Evolutionary conservation across 1,139 yeast genomes (phyloP), one percentile per base, ranked within the genome.

Genomic region (Ogataea hybrid): DNA sequence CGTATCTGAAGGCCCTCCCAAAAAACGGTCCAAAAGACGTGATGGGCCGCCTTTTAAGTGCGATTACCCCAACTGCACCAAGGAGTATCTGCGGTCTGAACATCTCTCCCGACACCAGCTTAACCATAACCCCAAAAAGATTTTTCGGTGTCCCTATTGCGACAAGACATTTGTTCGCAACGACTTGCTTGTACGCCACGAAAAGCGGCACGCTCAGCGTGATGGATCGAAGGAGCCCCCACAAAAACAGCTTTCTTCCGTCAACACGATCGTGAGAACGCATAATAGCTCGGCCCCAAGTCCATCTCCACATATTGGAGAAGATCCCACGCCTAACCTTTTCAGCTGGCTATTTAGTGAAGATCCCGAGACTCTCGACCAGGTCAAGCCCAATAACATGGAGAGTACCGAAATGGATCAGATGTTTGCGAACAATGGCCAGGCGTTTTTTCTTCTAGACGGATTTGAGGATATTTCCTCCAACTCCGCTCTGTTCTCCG

Each of bases 131-230:
- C 63, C 67, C 2, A 57, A 59, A 25, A 56, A 56, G 37, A 62
- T 79, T 4, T 79, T 67, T 51, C 63, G 61, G 21, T 81, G 87
- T 54, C 38, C 51, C 3, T 44, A 66, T 6, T 81, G 87, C 53
- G 58, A 63, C 5, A 77, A 76, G 56, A 76, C 82, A 1, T 81
- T 81, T 67, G 86, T 81, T 2, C 67, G 85, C 22, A 73, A 70
- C 42, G 85, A 79, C 55, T 57, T 79, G 32, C 57, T 69, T 17
- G 66, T 64, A 5, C 61, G 84, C 39, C 85, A 79, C 54, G 52
- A 71, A 38, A 75, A 73, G 51, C 61, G 84, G 25, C 84, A 79
- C 46, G 54, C 53, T n/a, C 41, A 15, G 7, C 27, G 32, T 25
- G 14, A 35, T 6, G 17, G 12, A 2, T 14, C 17, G 9, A 9